A percentile compares a stretch with the other conserved stretches of the same genome.
These are phyloP conservation scores for Metarhizium rileyi DNA, from an alignment of 2,329 filamentous ascomycete species.

Conservation along the genomic window DNA sequence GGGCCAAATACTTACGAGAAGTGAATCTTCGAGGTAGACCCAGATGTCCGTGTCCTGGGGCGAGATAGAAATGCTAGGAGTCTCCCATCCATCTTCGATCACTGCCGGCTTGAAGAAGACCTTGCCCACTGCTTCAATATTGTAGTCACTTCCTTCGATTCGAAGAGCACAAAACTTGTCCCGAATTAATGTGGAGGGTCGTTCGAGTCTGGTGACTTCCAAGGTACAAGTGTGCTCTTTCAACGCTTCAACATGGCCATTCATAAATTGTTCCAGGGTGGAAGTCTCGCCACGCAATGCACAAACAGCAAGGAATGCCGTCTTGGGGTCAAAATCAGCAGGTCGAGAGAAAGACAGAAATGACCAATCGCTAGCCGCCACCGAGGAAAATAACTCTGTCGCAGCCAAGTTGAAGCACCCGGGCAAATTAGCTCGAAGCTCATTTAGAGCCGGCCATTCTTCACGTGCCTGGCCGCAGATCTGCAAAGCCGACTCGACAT, in stretches of 20 bases:
- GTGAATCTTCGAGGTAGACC: constrained; percentile 59
- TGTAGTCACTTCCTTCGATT: constrained; percentile 21
- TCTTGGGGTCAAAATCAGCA: constrained; percentile 30
- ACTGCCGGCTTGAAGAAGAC: constrained; percentile 32
- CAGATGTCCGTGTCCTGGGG: constrained; percentile 15
- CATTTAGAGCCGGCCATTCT: constrained; percentile 54
- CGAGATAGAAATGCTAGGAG: constrained; percentile 13
- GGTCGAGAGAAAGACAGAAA: constrained; percentile 20
- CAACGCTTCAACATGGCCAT: constrained; percentile 22
- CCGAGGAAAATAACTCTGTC: constrained; percentile 51
- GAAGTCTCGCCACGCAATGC: constrained; percentile 26
- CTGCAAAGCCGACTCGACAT: constrained; percentile 55
- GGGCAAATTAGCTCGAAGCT: constrained; percentile 48
- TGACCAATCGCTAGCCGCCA: constrained; percentile 20
- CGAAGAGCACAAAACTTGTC: constrained; percentile 34
- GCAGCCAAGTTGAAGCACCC: constrained; percentile 75
- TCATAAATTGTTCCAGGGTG: constrained; percentile 19
- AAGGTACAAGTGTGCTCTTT: constrained; percentile 45
- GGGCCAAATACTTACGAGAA: constrained; percentile 41
- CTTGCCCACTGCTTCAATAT: constrained; percentile 34
- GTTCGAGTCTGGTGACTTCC: constrained; percentile 46
- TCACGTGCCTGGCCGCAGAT: constrained; percentile 57
- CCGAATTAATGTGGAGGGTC: constrained; percentile 29
- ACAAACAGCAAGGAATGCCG: constrained; percentile 34
- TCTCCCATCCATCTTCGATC: constrained; percentile 40